Conservation (phyloP, 306 rosid species). For the Luffa aegyptiaca region DNA sequence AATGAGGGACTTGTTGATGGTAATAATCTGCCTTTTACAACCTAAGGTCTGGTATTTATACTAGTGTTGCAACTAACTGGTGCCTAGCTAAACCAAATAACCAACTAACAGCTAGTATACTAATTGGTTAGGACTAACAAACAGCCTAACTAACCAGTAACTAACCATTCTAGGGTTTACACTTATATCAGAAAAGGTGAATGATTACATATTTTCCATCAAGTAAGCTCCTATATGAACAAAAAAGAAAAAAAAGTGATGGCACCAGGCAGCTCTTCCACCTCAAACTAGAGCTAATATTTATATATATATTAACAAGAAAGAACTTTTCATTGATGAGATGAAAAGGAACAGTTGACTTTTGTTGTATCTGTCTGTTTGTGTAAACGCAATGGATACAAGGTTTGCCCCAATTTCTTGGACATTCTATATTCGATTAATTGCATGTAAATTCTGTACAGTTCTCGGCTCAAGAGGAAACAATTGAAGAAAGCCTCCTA, state of each 20-base stretch:
- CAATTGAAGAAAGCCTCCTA: conserved; percentile 46
- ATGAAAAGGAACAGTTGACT: background rate
- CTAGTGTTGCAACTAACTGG: background rate
- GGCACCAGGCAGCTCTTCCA: background rate
- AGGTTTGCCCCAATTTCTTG: background rate
- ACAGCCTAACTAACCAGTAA: background rate
- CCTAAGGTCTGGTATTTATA: background rate
- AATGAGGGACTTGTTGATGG: background rate
- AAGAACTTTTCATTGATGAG: background rate
- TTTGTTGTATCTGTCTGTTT: background rate
- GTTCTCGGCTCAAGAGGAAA: conserved; percentile 50
- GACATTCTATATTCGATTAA: background rate
- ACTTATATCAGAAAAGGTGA: background rate
- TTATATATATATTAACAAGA: background rate
- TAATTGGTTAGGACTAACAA: background rate
- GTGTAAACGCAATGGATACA: background rate
- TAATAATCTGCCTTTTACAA: background rate
- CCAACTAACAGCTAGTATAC: background rate
- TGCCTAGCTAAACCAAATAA: background rate
- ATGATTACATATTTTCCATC: background rate
- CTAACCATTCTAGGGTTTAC: background rate
- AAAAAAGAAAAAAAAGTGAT: background rate
- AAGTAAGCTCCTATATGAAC: background rate
- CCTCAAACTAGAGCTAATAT: background rate
- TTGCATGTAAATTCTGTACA: conserved; percentile 16